These are phyloP conservation scores for Durotheca rogersii DNA, from an alignment of 495 filamentous ascomycete genomes.

Conservation along the genomic window DNA sequence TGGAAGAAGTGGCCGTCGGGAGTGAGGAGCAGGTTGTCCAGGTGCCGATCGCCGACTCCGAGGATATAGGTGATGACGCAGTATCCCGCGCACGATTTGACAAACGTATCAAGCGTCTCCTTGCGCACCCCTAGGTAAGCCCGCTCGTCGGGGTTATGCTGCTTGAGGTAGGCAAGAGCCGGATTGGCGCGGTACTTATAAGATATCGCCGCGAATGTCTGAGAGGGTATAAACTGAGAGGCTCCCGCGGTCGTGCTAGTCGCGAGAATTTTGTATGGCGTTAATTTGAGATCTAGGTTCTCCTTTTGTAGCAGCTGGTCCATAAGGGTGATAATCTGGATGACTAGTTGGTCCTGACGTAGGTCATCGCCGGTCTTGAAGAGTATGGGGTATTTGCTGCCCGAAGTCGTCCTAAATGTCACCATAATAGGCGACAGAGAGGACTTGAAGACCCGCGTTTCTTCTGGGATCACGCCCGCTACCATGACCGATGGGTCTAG, in stretches of 20 bases:
- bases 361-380: slow-evolving; percentile 98
- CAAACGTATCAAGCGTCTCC: slow-evolving; percentile 91
- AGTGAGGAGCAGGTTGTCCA: slow-evolving; percentile 91
- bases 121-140: slow-evolving; percentile 85
- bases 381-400: slow-evolving; percentile 80
- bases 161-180: slow-evolving; percentile 77
- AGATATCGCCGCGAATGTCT: slow-evolving; percentile 75
- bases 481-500: slow-evolving; percentile 81
- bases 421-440: slow-evolving; percentile 85
- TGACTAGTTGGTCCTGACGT: slow-evolving; percentile 94
- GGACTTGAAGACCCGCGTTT: slow-evolving; percentile 92
- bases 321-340: slow-evolving; percentile 98
- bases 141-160: slow-evolving; percentile 83
- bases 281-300: slow-evolving; percentile 93
- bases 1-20: slow-evolving; percentile 97
- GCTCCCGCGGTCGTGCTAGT: slow-evolving; percentile 86
- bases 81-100: slow-evolving; percentile 95
- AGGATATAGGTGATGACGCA: slow-evolving; percentile 98
- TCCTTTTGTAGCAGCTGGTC: slow-evolving; percentile 94
- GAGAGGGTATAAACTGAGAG: slow-evolving; percentile 87
- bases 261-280: slow-evolving; percentile 93
- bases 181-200: slow-evolving; percentile 75
- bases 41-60: slow-evolving; percentile 94
- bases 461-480: slow-evolving; percentile 76
- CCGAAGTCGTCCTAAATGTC: slow-evolving; percentile 79